Evolutionary conservation across 208 protist genomes (phyloP).

Genomic region (Polymyxa betae): DNA sequence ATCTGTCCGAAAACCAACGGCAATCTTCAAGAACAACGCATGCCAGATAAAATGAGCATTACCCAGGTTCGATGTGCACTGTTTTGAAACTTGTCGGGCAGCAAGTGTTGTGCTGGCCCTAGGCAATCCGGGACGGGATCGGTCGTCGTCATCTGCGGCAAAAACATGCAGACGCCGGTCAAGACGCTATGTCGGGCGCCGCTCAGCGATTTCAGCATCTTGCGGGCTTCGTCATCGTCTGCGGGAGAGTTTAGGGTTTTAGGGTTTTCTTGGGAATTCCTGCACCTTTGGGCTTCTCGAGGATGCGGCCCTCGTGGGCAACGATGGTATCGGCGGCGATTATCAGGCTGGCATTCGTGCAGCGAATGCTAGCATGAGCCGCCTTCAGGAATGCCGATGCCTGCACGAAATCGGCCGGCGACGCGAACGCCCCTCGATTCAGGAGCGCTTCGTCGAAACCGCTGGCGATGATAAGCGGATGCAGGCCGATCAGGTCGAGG

Average conservation of each 20-base stretch:
- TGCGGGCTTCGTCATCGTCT: background rate
- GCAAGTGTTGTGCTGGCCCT: background rate
- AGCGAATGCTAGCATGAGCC: background rate
- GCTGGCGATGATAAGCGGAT: background rate
- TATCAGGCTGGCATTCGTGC: background rate
- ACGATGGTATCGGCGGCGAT: constrained; percentile 43
- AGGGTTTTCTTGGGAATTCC: background rate
- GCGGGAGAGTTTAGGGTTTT: background rate
- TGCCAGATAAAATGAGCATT: background rate
- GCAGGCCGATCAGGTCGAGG: constrained; percentile 30
- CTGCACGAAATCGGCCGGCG: constrained; percentile 1
- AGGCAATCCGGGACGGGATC: background rate
- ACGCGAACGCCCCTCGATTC: background rate
- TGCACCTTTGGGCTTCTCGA: constrained; percentile 29
- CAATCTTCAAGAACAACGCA: background rate
- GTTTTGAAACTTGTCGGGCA: background rate
- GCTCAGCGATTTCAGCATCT: background rate
- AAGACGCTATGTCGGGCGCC: background rate
- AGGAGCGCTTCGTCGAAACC: constrained; percentile 1
- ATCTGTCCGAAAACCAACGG: background rate
- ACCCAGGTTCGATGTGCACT: background rate
- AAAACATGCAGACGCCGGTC: background rate
- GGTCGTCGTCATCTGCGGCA: background rate
- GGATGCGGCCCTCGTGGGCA: background rate
- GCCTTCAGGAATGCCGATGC: constrained; percentile 26